Evolutionary conservation across 306 rosid genomes (phyloP), one percentile per base, ranked within the genome.

Genomic region (Vigna trinervia): DNA sequence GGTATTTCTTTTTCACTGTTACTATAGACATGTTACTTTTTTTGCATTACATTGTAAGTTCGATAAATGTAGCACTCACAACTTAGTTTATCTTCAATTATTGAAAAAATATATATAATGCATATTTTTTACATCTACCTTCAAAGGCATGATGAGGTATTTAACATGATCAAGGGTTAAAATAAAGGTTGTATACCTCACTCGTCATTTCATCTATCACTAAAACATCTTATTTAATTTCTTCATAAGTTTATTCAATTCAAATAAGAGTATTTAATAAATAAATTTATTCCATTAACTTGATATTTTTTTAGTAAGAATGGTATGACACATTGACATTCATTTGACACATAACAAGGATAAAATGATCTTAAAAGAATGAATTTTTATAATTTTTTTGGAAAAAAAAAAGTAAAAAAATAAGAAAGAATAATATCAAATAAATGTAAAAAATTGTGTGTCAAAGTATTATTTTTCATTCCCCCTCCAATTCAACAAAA

Each of bases 41-140:
- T 56, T 66, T 74, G 54, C 62, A 52, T 28, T 62, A 28, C 71
- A 59, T 19, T 28, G 5, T 38, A 70, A 41, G 67, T 54, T 75
- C 28, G 69, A 57, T 50, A 59, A 41, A 36, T 41, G 81, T 45
- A 76, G 39, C 73, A 60, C 58, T 69, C 73, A 50, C 45, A 52
- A 10, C 26, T 8, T 61, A 28, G 14, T 45, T 64, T 65, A 53
- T 64, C 23, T 41, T 12, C 12, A 64, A 53, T 65, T 51, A 62
- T 60, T 71, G 13, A 13, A 46, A 20, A 34, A 32, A 14, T 26
- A 22, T 22, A 10, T 58, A 58, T 2, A 14, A 17, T 34, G 20
- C 36, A 46, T 32, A 6, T 74, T 73, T 60, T 43, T 28, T 19
- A 41, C 50, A 61, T 60, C 69, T 47, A 4, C 38, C 22, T 8